phyloP scores from a whole-genome alignment of 176 grass and related monocot species.

The Pharus latifolius region DNA sequence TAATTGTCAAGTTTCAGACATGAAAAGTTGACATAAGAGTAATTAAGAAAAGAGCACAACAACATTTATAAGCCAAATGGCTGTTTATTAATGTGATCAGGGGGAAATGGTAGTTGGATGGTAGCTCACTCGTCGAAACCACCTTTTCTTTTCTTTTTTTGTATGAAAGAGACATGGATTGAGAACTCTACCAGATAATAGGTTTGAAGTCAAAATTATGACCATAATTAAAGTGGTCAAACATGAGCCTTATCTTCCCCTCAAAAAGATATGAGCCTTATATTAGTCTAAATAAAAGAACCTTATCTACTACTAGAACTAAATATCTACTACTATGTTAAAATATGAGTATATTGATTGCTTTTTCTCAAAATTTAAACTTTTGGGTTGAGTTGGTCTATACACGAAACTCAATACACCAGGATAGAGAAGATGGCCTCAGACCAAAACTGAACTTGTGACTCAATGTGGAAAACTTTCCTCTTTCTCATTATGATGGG shows the following conservation, averaged over 20 bases:
- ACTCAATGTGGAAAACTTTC: not conserved
- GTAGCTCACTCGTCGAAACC: slow-evolving; percentile 14
- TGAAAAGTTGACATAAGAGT: slow-evolving; percentile 10
- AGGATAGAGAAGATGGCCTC: not conserved
- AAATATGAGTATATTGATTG: too few species aligned
- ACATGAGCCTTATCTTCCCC: too few species aligned
- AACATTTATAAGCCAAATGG: not conserved
- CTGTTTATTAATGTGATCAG: not conserved
- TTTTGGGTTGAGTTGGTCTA: too few species aligned
- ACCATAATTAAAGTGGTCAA: too few species aligned
- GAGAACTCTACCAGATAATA: not conserved
- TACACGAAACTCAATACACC: too few species aligned
- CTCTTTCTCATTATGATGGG: not conserved
- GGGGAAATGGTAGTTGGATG: not conserved
- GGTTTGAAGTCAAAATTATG: not conserved
- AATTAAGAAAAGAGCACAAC: not conserved
- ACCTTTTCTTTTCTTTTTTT: not conserved
- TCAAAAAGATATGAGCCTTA: too few species aligned
- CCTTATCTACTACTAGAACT: too few species aligned
- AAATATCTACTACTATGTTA: too few species aligned
- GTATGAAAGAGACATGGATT: slow-evolving; percentile 8
- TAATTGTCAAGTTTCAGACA: not conserved
- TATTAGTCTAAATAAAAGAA: too few species aligned
- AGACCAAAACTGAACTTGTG: not conserved
- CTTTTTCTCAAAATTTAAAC: too few species aligned